phyloP scores from a whole-genome alignment of 768 basidiomycete species.

The Mycena epipterygia region DNA sequence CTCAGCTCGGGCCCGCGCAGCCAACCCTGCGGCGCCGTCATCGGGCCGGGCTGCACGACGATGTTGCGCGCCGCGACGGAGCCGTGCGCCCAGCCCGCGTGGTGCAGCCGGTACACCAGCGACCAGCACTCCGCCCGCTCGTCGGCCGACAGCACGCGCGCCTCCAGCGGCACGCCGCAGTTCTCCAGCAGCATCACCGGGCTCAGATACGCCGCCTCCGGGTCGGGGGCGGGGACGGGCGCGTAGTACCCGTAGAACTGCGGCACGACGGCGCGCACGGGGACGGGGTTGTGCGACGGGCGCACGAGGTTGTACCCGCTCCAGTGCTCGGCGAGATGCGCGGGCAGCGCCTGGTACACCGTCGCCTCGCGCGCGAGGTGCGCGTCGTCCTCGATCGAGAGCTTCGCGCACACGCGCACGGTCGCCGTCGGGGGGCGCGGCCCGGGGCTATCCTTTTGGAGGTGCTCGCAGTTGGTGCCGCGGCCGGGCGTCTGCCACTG shows the following conservation, averaged over 20 bases:
- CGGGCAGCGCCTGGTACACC: slow-evolving; percentile 61
- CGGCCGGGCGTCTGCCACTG: slow-evolving; percentile 48
- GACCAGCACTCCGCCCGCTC: slow-evolving; percentile 59
- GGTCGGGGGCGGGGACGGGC: slow-evolving; percentile 39
- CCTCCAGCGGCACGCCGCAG: slow-evolving; percentile 51
- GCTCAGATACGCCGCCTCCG: slow-evolving; percentile 45
- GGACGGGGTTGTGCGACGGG: slow-evolving; percentile 59
- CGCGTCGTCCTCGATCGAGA: slow-evolving; percentile 52
- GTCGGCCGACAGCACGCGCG: slow-evolving; percentile 48
- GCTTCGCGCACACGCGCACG: slow-evolving; percentile 60
- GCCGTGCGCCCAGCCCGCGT: slow-evolving; percentile 51
- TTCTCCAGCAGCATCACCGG: slow-evolving; percentile 60
- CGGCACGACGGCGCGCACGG: slow-evolving; percentile 66
- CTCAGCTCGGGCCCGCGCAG: slow-evolving; percentile 37
- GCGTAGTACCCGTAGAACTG: slow-evolving; percentile 77
- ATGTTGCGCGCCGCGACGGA: slow-evolving; percentile 57
- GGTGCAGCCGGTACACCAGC: slow-evolving; percentile 54
- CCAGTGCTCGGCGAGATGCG: slow-evolving; percentile 63
- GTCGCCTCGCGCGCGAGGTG: slow-evolving; percentile 58
- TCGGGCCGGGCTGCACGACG: slow-evolving; percentile 51
- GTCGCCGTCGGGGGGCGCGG: slow-evolving; percentile 51
- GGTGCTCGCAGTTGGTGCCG: slow-evolving; percentile 49
- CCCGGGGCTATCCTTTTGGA: slow-evolving; percentile 5
- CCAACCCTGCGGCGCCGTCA: slow-evolving; percentile 34
- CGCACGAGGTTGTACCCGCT: slow-evolving; percentile 60